Evolutionary conservation across 768 basidiomycete genomes (phyloP), one percentile per base, ranked within the genome.

Genomic region (Russula griseocarnosa): DNA sequence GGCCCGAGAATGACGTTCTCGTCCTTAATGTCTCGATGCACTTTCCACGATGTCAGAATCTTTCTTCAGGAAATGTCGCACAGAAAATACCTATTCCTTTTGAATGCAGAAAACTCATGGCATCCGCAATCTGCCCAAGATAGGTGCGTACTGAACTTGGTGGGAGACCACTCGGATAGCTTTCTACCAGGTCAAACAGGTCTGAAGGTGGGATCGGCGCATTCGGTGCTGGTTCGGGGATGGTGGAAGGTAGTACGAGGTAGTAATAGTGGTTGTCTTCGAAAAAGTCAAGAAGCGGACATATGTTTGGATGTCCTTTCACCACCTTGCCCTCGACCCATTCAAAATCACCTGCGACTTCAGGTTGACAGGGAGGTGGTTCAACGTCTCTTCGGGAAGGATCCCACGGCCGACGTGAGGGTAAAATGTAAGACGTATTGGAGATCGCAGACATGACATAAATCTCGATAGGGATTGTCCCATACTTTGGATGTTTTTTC

Each of bases 401-500:
- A 74, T 94, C 86, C 92, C 92, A 95, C 26, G 94, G 87, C 63
- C 91, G 84, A 22, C 81, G 83, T 18, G 86, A 76, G 11, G 91
- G 87, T n/a, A 96, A 79, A 28, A 86, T 80, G 74, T 92, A 92
- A 28, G 86, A 81, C 5, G 85, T 90, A 66, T 87, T 83, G 54
- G 92, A 94, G 74, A 93, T 87, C 53, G 90, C 85, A 62, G 90
- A 91, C 92, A 94, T 90, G 72, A 94, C 91, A 73, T 90, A 91
- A 28, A 96, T 96, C 77, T 99, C 97, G 78, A 98, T 96, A 18
- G 97, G 96, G 70, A 98, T 97, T 9, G 97, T 97, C 61, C 96
- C 96, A 73, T 91, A 84, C 66, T 88, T 85, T 49, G 91, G 90
- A 73, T 99, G 96, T 71, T 91, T 92, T 79, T 98, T 98, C 97